Base-by-base conservation (phyloP, 2,329 filamentous ascomycete genomes). In the Cercospora sp. region DNA sequence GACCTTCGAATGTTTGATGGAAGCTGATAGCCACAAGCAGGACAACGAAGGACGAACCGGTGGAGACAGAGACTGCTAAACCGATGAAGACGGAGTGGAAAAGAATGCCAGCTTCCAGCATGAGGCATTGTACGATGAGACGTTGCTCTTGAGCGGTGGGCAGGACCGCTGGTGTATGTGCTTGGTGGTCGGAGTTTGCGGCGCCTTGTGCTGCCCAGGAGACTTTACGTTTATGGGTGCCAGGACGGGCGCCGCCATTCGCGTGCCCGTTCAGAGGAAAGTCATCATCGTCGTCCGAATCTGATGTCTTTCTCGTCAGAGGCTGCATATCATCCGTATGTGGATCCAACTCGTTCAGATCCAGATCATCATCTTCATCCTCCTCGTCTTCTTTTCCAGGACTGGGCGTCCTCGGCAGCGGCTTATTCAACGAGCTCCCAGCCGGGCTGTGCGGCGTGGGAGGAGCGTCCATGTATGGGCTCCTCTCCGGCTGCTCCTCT, bases 11-110 rank as follows among this genome's bases (percentile, higher is more conserved):
- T 71, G 87, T 89, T 74, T 90, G 90, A 75, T 91, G 90, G 81
- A 92, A 91, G 33, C 89, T 80, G 67, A 92, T 91, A 69, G 90
- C 90, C 59, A 91, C 80, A 7, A 91, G 82, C 3, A 92, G 83
- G 28, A 91, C 83, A 65, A 89, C 78, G 77, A 91, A 91, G 3
- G 88, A 86, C 5, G 83, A 80, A 1, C 90, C 87, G 1, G 87
- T 86, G 20, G 89, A 89, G 70, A 92, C 89, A 28, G 87, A 90
- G 28, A 92, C 80, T 0, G 90, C 90, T 84, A 91, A 90, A 67
- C 89, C 89, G 66, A 92, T 90, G 77, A 92, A 92, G 67, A 93
- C 86, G 69, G 88, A 91, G 80, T 93, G 91, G 77, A 93, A 93
- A 10, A 93, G 83, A 71, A 93, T 93, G 69, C 91, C 91, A 66